Evolutionary conservation across 176 grass and related monocot species (phyloP), one percentile per base, ranked within the genome.

Genomic region (Tillandsia fasciculata): DNA sequence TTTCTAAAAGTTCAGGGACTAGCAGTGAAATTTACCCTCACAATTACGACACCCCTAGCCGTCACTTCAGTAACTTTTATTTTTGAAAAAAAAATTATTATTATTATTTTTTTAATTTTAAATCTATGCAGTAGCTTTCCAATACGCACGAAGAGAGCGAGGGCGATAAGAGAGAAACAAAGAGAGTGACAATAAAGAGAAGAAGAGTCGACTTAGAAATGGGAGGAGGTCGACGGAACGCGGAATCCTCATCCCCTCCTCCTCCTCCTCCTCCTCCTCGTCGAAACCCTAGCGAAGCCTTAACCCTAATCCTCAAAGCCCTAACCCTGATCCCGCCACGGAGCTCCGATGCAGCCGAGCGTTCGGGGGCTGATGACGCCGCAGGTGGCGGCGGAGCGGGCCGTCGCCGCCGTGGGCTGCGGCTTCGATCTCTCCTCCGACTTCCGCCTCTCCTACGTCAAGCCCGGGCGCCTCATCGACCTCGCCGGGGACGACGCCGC

Each of bases 381-480:
- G 88, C 85, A 91, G 67, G 82, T 24, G 5, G 83, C 79, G 75
- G 88, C 88, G 2, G 85, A 86, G 83, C 52, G 68, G 78, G 92
- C 92, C 15, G 83, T 96, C 51, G 78, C 75, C 50, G 76, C 88
- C 9, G 70, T 96, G 20, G 92, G 92, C 11, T 91, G 88, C 77
- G 85, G 88, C 9, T 91, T 86, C 70, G 88, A 96, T 69, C 51
- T 91, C 10, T 81, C 77, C 0, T 18, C 24, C 3, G 87, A 89
- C 80, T 78, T 91, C 2, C 71, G 77, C n/a, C 67, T 91, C 66
- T 2, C 64, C 20, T 72, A 75, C 26, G 77, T 49, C 66, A 96
- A 88, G 80, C 26, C 74, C 0, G 83, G 70, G 3, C 72, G 83
- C 2, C 61, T 96, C 0, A 51, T 96, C 11, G 80, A 88, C 20